Conservation (phyloP, 1,284 basidiomycete species). For the Amylostereum areolatum region DNA sequence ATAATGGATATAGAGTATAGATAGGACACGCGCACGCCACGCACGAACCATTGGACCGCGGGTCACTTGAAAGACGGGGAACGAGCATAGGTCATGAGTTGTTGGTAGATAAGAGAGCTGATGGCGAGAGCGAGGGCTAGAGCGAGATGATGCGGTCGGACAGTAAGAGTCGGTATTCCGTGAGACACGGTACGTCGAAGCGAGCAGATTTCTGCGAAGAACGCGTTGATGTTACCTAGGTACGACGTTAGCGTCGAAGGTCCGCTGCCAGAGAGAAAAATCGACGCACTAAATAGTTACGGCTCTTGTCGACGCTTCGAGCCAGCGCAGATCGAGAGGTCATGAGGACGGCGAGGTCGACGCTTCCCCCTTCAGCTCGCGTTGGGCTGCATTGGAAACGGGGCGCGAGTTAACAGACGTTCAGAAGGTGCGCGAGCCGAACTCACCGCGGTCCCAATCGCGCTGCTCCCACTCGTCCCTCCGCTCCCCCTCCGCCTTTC, state of each 20-base stretch:
- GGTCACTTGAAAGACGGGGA: too few species aligned
- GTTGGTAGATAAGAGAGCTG: too few species aligned
- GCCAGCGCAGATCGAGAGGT: not conserved
- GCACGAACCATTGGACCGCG: too few species aligned
- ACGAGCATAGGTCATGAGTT: too few species aligned
- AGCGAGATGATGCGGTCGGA: too few species aligned
- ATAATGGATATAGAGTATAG: too few species aligned
- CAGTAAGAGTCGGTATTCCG: not conserved
- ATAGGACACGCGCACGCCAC: too few species aligned
- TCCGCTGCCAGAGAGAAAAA: not conserved
- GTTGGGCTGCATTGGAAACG: not conserved
- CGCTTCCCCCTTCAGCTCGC: not conserved
- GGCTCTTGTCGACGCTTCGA: too few species aligned
- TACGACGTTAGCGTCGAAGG: not conserved
- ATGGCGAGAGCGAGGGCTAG: too few species aligned
- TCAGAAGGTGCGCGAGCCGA: not conserved
- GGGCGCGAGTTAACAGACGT: not conserved
- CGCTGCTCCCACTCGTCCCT: constrained; percentile 24
- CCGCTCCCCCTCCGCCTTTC: constrained; percentile 12
- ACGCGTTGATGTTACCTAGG: not conserved
- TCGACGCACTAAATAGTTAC: not conserved
- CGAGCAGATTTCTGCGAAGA: not conserved
- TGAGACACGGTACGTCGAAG: not conserved
- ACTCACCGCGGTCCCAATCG: constrained; percentile 25
- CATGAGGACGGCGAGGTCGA: not conserved